phyloP scores from a whole-genome alignment of 345 rosid genomes.

The Adansonia digitata region DNA sequence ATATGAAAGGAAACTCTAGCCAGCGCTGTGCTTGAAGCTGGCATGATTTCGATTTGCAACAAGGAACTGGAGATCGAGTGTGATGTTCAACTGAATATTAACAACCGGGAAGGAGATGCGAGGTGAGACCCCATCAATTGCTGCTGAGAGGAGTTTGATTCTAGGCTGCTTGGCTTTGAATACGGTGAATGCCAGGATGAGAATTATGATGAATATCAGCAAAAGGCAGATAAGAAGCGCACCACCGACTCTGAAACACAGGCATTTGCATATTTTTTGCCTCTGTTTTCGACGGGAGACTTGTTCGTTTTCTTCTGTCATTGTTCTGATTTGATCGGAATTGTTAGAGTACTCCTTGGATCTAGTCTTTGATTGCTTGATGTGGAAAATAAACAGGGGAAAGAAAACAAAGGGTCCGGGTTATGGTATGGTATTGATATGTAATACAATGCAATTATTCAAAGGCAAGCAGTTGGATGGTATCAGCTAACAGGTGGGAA shows the following conservation, averaged over 20 bases:
- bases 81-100: slow-evolving; percentile 31
- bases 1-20: slow-evolving; percentile 29
- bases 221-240: slow-evolving; percentile 16
- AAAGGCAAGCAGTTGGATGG: background rate
- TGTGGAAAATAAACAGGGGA: too few species aligned
- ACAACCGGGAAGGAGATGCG: slow-evolving; percentile 27
- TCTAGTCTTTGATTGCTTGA: too few species aligned
- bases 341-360: background rate
- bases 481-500: background rate
- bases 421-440: background rate
- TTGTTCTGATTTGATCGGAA: background rate
- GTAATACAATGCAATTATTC: background rate
- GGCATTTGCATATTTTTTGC: slow-evolving; percentile 7
- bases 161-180: slow-evolving; percentile 35
- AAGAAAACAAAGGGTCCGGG: background rate
- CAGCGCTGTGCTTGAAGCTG: slow-evolving; percentile 38
- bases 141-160: slow-evolving; percentile 24
- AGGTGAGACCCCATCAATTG: slow-evolving; percentile 38
- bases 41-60: slow-evolving; percentile 38
- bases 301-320: background rate
- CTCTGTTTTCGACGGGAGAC: background rate
- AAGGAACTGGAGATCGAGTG: slow-evolving; percentile 28
- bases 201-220: slow-evolving; percentile 17
- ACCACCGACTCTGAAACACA: slow-evolving; percentile 2
- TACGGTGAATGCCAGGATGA: slow-evolving; percentile 38